phyloP scores from a whole-genome alignment of 2,329 filamentous ascomycete genomes.

The Clonostachys chloroleuca region DNA sequence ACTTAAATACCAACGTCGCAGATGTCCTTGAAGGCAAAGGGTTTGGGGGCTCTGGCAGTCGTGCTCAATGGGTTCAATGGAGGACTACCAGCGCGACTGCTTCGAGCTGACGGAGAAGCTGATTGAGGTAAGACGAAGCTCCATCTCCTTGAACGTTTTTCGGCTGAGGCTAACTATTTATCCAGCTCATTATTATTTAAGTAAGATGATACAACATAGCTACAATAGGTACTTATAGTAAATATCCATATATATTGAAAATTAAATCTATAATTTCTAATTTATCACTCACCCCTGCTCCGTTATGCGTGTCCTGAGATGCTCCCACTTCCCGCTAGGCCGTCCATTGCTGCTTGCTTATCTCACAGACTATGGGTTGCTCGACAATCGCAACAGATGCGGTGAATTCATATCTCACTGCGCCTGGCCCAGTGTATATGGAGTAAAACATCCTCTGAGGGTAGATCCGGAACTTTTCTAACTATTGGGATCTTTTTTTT shows the following conservation, averaged over 20 bases:
- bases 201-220: background rate
- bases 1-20: constrained; percentile 40
- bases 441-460: too few relatives aligned
- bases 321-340: too few relatives aligned
- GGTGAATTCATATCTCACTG: too few relatives aligned
- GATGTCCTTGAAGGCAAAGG: constrained; percentile 55
- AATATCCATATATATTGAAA: background rate
- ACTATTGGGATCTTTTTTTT: too few relatives aligned
- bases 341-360: too few relatives aligned
- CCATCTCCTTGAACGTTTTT: constrained; percentile 2
- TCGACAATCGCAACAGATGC: too few relatives aligned
- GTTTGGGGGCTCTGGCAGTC: constrained; percentile 60
- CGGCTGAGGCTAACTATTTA: background rate
- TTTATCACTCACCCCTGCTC: too few relatives aligned
- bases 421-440: too few relatives aligned
- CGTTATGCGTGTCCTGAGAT: too few relatives aligned
- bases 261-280: background rate
- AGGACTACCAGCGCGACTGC: constrained; percentile 46
- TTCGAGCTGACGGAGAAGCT: constrained; percentile 54
- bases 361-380: too few relatives aligned
- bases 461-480: too few relatives aligned
- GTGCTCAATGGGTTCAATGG: constrained; percentile 43
- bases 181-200: background rate
- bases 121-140: constrained; percentile 44
- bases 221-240: background rate